Percentiles rank a stretch among this genome's conserved stretches.
Evolutionary conservation across 345 rosid species (phyloP).

Genomic region (Lumnitzera racemosa): DNA sequence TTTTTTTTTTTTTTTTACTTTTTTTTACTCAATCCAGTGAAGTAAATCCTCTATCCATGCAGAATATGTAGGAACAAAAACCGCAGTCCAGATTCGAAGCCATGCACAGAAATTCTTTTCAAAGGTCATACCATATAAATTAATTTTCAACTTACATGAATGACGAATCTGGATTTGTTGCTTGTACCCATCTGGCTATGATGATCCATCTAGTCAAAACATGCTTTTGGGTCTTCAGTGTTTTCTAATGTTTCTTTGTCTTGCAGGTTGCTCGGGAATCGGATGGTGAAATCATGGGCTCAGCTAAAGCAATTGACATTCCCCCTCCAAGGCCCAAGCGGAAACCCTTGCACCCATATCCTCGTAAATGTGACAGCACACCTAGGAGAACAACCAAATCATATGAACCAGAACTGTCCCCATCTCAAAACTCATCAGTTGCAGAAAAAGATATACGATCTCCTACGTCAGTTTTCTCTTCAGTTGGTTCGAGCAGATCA

Average conservation of each 20-base stretch:
- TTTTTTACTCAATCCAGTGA: background rate
- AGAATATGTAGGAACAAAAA: conserved; percentile 83
- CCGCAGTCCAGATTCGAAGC: conserved; percentile 93
- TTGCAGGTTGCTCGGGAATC: conserved; percentile 57
- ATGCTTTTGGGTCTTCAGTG: conserved; percentile 1
- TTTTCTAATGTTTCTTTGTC: conserved; percentile 6
- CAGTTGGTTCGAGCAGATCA: conserved; percentile 25
- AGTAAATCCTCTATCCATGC: conserved; percentile 24
- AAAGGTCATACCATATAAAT: conserved; percentile 40
- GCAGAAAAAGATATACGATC: conserved; percentile 42
- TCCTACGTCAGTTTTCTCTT: conserved; percentile 56
- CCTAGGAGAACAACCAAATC: conserved; percentile 15
- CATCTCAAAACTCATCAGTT: conserved; percentile 28
- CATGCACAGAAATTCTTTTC: conserved; percentile 96
- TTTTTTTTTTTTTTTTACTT: too few species aligned
- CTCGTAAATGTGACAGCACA: conserved; percentile 41
- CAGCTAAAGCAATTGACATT: conserved; percentile 46
- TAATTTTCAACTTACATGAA: background rate
- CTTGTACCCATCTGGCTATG: too few species aligned
- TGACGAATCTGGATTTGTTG: background rate
- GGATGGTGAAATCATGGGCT: conserved; percentile 16
- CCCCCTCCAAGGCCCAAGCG: conserved; percentile 95
- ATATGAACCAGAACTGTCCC: conserved; percentile 26
- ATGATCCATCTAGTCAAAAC: too few species aligned
- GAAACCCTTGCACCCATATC: conserved; percentile 79